Conservation (phyloP, 805 yeast genomes). For the Candida lessepsii region DNA sequence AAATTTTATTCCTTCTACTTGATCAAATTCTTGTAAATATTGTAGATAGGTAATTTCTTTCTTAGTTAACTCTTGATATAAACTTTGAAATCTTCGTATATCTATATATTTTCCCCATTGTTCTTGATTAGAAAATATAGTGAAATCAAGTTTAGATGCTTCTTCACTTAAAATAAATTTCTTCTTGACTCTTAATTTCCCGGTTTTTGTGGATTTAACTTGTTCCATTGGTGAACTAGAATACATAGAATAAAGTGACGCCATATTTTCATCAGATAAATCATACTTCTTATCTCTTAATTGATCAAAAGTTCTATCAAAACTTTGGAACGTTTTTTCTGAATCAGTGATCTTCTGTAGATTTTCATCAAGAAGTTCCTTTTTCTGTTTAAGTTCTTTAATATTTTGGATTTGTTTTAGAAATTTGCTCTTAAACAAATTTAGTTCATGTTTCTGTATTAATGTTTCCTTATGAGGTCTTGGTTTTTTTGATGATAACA, state of each 20-base stretch:
- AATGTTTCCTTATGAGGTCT: conserved; percentile 51
- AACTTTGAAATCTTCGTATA: conserved; percentile 48
- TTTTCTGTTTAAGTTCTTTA: conserved; percentile 8
- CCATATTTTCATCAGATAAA: conserved; percentile 9
- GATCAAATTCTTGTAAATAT: conserved; percentile 48
- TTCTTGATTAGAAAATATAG: conserved; percentile 59
- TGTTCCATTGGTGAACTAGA: conserved; percentile 24
- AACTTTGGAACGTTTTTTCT: conserved; percentile 8
- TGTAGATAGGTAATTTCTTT: conserved; percentile 42
- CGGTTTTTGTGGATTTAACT: conserved; percentile 14
- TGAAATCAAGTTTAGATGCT: conserved; percentile 46
- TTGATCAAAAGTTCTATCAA: conserved; percentile 10
- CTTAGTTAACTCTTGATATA: conserved; percentile 44
- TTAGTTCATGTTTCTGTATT: conserved; percentile 68
- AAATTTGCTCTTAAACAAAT: conserved; percentile 48
- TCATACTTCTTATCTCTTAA: conserved; percentile 8
- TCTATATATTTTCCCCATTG: conserved; percentile 64
- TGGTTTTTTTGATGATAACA: conserved; percentile 23
- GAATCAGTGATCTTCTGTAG: conserved; percentile 9
- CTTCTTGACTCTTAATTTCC: conserved; percentile 26
- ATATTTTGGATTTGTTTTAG: conserved; percentile 19
- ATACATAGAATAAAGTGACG: conserved; percentile 22
- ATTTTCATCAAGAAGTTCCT: conserved; percentile 8
- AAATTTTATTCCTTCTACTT: conserved; percentile 30
- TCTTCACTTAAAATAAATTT: conserved; percentile 47